Conservation (phyloP, 1,284 basidiomycete species). For the Ganoderma boninense region DNA sequence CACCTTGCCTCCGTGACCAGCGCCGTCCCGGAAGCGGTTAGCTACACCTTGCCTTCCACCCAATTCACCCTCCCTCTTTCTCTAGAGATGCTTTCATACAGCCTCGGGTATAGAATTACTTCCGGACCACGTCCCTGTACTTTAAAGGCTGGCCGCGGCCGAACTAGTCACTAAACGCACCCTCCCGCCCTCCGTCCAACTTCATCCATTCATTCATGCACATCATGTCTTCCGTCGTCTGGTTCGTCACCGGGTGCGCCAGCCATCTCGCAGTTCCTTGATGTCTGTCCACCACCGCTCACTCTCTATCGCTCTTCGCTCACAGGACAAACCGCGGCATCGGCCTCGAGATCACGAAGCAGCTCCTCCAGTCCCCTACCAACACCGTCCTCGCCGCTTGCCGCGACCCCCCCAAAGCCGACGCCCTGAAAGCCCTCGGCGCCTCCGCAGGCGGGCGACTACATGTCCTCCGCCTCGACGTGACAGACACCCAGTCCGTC, state of each 20-base stretch:
- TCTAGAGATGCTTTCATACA: no score
- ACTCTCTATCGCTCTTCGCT: background rate
- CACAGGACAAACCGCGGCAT: constrained; percentile 41
- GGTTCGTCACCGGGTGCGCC: constrained; percentile 1
- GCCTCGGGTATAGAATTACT: background rate
- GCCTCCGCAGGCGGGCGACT: constrained; percentile 36
- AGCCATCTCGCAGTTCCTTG: no score
- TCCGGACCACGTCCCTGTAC: background rate
- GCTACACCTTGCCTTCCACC: background rate
- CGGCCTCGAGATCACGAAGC: constrained; percentile 47
- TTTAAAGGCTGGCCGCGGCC: background rate
- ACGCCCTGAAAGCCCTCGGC: constrained; percentile 36
- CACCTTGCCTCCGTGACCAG: background rate
- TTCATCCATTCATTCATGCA: background rate
- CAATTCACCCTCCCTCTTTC: background rate
- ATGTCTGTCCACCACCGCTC: background rate
- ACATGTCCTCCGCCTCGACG: constrained; percentile 46
- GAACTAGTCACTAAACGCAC: background rate
- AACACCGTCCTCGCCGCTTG: constrained; percentile 50
- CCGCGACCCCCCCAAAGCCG: constrained; percentile 42
- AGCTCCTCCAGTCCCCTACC: constrained; percentile 41
- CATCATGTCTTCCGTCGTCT: background rate
- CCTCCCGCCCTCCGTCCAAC: background rate
- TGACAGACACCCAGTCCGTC: constrained; percentile 38
- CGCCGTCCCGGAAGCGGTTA: background rate